These are phyloP conservation scores for Flaveria floridana DNA, from an alignment of 140 eudicot species.

Conservation along the genomic window DNA sequence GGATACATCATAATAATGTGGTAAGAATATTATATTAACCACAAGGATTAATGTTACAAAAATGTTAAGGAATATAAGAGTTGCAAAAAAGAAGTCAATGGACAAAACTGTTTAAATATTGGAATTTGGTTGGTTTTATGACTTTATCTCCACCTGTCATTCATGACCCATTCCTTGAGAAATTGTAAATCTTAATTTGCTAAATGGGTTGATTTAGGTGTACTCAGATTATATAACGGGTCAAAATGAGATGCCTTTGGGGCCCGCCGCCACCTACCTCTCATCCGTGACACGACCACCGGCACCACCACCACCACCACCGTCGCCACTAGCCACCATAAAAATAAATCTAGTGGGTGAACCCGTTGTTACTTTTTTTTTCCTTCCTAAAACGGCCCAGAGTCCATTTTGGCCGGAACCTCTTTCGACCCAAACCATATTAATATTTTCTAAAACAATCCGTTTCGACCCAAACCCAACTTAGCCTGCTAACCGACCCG, in stretches of 20 bases:
- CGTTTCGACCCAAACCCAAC: neutral
- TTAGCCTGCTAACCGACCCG: neutral
- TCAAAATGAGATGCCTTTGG: no score
- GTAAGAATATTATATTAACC: conserved; percentile 34
- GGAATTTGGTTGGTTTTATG: neutral
- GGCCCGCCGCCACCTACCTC: no score
- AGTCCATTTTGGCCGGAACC: neutral
- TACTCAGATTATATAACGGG: neutral
- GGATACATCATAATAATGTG: conserved; percentile 70
- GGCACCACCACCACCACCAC: no score
- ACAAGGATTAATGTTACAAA: neutral
- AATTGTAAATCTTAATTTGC: neutral
- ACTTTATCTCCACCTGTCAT: neutral
- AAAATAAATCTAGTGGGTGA: neutral
- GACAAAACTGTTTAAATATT: neutral
- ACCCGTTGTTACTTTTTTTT: no score
- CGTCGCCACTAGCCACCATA: neutral
- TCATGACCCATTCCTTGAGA: neutral
- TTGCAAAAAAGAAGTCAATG: neutral
- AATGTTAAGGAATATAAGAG: neutral
- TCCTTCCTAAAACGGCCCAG: neutral
- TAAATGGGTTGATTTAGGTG: neutral
- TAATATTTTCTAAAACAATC: neutral
- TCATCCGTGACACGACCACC: no score
- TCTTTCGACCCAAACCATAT: neutral